Percentiles rank a stretch among this genome's conserved stretches.
Evolutionary conservation across 148 eudicot genomes (phyloP).

Genomic region (Agrostemma githago): DNA sequence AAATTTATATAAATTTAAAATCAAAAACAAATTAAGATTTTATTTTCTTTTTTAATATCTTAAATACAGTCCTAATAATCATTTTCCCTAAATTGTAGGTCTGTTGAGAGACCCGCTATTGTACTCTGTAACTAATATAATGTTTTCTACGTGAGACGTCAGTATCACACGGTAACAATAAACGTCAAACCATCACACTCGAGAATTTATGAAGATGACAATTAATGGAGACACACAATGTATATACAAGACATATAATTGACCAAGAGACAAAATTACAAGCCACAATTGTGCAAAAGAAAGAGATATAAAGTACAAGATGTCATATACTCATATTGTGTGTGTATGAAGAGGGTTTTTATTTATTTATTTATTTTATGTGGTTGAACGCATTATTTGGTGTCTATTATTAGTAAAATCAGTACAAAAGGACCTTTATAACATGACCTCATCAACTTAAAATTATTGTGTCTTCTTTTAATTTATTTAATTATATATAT

Average conservation of each 20-base stretch:
- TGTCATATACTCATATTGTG: neutral
- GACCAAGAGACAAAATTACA: conserved; percentile 22
- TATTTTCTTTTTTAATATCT: too few species aligned
- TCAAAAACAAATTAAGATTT: too few species aligned
- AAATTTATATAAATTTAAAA: too few species aligned
- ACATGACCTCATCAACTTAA: conserved; percentile 32
- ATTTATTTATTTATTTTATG: conserved; percentile 7
- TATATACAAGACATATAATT: neutral
- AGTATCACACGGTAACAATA: too few species aligned
- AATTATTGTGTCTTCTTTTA: conserved; percentile 22
- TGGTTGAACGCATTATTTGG: conserved; percentile 37
- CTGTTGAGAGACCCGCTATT: too few species aligned
- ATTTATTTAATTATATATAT: conserved; percentile 9
- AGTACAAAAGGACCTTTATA: conserved; percentile 31
- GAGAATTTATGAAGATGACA: neutral
- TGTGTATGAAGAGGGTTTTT: conserved; percentile 17
- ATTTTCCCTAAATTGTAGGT: too few species aligned
- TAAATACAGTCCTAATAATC: too few species aligned
- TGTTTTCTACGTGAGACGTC: too few species aligned
- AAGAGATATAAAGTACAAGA: conserved; percentile 16
- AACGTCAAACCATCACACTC: too few species aligned
- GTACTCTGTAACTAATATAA: too few species aligned
- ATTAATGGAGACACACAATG: neutral
- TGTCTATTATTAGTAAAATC: conserved; percentile 30
- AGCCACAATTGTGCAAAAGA: conserved; percentile 13